Evolutionary conservation across 176 grass and related monocot genomes (phyloP).

Genomic region (Aegilops longissima): DNA sequence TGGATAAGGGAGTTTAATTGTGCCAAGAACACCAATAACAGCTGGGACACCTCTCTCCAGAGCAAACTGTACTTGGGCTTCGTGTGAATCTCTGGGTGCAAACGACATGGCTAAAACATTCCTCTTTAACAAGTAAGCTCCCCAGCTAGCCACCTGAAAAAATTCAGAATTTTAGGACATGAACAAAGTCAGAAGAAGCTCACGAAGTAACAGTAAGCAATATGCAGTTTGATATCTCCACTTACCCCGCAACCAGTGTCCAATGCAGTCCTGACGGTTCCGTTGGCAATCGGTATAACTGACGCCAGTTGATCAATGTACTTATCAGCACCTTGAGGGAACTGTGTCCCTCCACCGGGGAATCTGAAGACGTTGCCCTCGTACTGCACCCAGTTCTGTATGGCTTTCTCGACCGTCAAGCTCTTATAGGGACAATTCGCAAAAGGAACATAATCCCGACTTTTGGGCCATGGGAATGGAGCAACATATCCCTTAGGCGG

Average conservation of each 20-base stretch:
- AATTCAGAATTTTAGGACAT: slow-evolving; percentile 8
- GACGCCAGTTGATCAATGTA: slow-evolving; percentile 92
- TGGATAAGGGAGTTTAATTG: slow-evolving; percentile 89
- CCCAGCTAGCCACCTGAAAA: slow-evolving; percentile 96
- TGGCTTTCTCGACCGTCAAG: slow-evolving; percentile 93
- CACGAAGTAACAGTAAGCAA: neutral
- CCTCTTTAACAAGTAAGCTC: slow-evolving; percentile 87
- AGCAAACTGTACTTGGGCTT: slow-evolving; percentile 96
- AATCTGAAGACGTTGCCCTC: slow-evolving; percentile 94
- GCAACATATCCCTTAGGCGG: slow-evolving; percentile 81
- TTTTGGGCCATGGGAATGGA: slow-evolving; percentile 92
- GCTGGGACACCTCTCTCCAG: slow-evolving; percentile 93
- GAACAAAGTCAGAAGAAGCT: neutral
- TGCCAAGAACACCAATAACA: slow-evolving; percentile 86
- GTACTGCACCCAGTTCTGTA: slow-evolving; percentile 96
- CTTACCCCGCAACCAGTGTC: slow-evolving; percentile 97
- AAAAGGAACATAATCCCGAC: slow-evolving; percentile 83
- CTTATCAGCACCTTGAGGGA: slow-evolving; percentile 90
- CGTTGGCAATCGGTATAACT: slow-evolving; percentile 76
- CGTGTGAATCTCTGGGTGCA: slow-evolving; percentile 92
- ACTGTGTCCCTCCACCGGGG: slow-evolving; percentile 90
- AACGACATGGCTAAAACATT: slow-evolving; percentile 95
- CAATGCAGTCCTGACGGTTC: slow-evolving; percentile 87
- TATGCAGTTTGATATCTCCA: neutral
- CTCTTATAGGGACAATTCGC: slow-evolving; percentile 95